Evolutionary conservation across 345 rosid genomes (phyloP), one percentile per base, ranked within the genome.

Genomic region (Hibiscus syriacus): DNA sequence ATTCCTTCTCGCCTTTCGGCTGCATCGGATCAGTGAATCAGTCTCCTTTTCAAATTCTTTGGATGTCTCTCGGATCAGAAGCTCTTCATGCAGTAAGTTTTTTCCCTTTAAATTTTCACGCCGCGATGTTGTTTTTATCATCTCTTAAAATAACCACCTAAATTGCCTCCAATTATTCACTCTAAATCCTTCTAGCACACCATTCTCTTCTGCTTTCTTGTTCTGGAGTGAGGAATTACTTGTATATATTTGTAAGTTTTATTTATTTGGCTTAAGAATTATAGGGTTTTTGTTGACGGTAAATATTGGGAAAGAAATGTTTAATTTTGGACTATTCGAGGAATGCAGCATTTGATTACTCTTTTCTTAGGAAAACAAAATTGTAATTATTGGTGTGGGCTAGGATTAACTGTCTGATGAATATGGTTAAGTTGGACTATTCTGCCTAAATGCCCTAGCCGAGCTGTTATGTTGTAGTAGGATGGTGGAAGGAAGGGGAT

Each of bases 11-110:
- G 53, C 53, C 53, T 49, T 45, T 45, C 49, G 53, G 53, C 29
- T 58, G 66, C 55, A 69, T 57, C 66, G 26, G 72, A 68, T 56
- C 72, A 68, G 63, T 27, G 48, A 45, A 69, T 61, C 60, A 13
- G 34, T 58, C 52, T 19, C 25, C 6, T 14, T 69, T 34, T 34
- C 38, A 34, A 6, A 34, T 34, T 34, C 66, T 56, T 43, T 25
- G 38, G 38, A 34, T 34, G 38, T 34, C 38, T 34, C 38, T 6
- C 38, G 65, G 46, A 69, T 45, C 12, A 34, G 38, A 34, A 34
- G 38, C 6, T 41, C 12, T 45, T 45, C 43, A 45, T 39, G 45
- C 50, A 69, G 72, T 34, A 34, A 34, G 38, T 34, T 34, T 69
- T 55, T 36, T 39, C 52, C 30, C 55, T 55, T 6, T 12, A n/a